Evolutionary conservation across 257 asterid genomes (phyloP).

Genomic region (Parsonsia alboflavescens): DNA sequence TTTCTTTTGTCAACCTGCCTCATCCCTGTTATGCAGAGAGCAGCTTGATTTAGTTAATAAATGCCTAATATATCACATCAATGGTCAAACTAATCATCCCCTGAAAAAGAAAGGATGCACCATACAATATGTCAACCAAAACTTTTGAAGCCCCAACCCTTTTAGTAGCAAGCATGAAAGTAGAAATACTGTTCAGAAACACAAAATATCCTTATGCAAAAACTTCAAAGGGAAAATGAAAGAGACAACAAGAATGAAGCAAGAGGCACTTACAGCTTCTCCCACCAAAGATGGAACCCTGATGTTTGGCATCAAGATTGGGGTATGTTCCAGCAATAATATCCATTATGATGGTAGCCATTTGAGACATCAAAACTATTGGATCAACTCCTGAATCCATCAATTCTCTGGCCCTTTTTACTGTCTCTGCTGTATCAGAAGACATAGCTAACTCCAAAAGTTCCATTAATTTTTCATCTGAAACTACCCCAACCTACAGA

Average conservation of each 20-base stretch:
- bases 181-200: neutral
- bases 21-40: too few species aligned
- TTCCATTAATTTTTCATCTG: constrained; percentile 87
- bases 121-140: neutral
- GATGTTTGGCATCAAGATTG: constrained; percentile 32
- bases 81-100: neutral
- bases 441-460: constrained; percentile 96
- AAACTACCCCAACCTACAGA: constrained; percentile 88
- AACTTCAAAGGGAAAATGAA: neutral
- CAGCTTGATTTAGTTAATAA: neutral
- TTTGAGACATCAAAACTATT: constrained; percentile 78
- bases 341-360: constrained; percentile 92
- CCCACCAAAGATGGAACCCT: constrained; percentile 47
- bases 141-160: neutral
- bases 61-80: neutral
- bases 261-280: constrained; percentile 50
- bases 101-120: neutral
- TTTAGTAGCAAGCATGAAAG: neutral
- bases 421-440: constrained; percentile 90
- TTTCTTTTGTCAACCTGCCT: neutral
- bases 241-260: constrained; percentile 5
- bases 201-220: neutral
- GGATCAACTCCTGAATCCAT: constrained; percentile 93
- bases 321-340: constrained; percentile 81
- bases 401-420: constrained; percentile 77